phyloP scores from a whole-genome alignment of 2,329 filamentous ascomycete genomes.

The Berkeleyomyces rouxiae region DNA sequence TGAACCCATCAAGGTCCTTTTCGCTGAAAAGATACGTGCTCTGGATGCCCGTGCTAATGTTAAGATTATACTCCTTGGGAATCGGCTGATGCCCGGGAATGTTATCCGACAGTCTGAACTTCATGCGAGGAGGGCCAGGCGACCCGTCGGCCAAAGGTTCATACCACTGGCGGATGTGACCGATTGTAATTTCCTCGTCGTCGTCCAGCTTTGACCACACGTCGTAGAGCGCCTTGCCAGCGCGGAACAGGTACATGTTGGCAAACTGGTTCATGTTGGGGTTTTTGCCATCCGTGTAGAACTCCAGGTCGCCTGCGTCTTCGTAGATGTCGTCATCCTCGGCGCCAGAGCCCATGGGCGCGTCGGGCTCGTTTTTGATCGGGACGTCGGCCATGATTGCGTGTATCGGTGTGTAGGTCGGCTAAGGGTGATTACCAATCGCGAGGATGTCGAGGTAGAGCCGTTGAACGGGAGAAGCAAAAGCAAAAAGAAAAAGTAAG shows the following conservation, averaged over 20 bases:
- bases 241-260: slow-evolving; percentile 53
- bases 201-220: slow-evolving; percentile 59
- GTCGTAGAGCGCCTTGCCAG: slow-evolving; percentile 69
- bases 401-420: background rate
- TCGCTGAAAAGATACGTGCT: slow-evolving; percentile 92
- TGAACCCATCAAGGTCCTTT: slow-evolving; percentile 41
- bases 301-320: slow-evolving; percentile 40
- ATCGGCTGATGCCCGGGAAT: slow-evolving; percentile 53
- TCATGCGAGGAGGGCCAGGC: slow-evolving; percentile 24
- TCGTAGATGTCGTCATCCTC: slow-evolving; percentile 54
- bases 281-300: slow-evolving; percentile 28
- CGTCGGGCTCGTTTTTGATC: slow-evolving; percentile 35
- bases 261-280: slow-evolving; percentile 19
- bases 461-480: background rate
- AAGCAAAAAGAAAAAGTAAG: background rate
- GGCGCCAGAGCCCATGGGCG: slow-evolving; percentile 19
- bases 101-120: slow-evolving; percentile 52
- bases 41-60: slow-evolving; percentile 46
- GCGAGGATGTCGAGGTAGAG: background rate
- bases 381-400: slow-evolving; percentile 9
- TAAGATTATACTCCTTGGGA: slow-evolving; percentile 78
- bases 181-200: slow-evolving; percentile 66
- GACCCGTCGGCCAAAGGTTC: slow-evolving; percentile 25
- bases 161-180: slow-evolving; percentile 49
- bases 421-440: no score